phyloP scores from a whole-genome alignment of 768 basidiomycete species.

The Russula brevipes region DNA sequence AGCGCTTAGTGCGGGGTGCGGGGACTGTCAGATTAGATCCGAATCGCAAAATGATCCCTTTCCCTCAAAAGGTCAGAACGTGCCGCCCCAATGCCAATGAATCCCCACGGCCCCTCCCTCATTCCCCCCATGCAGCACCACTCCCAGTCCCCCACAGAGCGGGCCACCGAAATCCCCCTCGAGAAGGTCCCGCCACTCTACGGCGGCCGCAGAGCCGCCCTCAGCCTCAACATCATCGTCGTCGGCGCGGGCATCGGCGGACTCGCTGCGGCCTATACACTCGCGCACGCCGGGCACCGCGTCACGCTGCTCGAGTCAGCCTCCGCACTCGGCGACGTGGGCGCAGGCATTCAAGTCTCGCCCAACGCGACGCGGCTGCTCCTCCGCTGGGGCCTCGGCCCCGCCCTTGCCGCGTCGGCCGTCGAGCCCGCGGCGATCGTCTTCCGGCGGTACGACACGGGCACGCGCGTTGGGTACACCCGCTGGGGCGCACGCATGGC shows the following conservation, averaged over 20 bases:
- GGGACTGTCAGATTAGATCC: too few species aligned
- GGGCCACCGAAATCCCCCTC: constrained; percentile 6
- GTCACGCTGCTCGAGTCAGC: constrained; percentile 39
- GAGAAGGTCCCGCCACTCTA: constrained; percentile 28
- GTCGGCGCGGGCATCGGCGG: constrained; percentile 42
- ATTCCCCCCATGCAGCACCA: constrained; percentile 1
- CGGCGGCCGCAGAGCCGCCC: constrained; percentile 32
- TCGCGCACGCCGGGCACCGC: constrained; percentile 38
- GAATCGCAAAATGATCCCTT: background rate
- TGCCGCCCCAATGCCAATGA: too few species aligned
- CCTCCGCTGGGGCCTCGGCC: constrained; percentile 37
- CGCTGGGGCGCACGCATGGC: constrained; percentile 33
- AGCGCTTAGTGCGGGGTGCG: too few species aligned
- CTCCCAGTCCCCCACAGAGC: background rate
- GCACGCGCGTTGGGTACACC: constrained; percentile 37
- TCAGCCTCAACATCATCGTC: constrained; percentile 36
- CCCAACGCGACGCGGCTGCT: constrained; percentile 39
- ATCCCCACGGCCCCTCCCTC: too few species aligned
- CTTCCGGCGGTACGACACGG: constrained; percentile 36
- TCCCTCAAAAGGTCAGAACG: background rate
- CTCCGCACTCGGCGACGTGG: constrained; percentile 37
- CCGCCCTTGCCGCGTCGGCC: constrained; percentile 31
- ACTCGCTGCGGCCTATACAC: constrained; percentile 37
- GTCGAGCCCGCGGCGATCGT: constrained; percentile 38
- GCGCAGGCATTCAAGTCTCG: constrained; percentile 41